Evolutionary conservation across 1,139 yeast genomes (phyloP).

Genomic region (Hansenula sp.): DNA sequence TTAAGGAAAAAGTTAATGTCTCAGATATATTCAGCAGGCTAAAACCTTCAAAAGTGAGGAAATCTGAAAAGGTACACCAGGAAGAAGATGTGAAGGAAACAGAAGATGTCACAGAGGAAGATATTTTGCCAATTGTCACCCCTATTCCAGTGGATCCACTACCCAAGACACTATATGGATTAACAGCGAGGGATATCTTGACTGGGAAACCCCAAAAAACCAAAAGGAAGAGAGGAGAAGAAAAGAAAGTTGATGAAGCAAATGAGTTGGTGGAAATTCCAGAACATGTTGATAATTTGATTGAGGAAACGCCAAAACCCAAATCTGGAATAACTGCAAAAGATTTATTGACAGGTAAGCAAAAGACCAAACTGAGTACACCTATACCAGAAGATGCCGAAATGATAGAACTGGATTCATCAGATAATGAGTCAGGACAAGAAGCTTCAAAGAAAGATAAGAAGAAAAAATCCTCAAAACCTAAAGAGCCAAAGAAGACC

Average conservation of each 20-base stretch:
- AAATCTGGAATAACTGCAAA: slow-evolving; percentile 9
- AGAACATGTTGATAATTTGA: too few species aligned
- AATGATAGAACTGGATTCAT: slow-evolving; percentile 9
- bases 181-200: slow-evolving; percentile 13
- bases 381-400: slow-evolving; percentile 19
- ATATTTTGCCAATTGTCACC: too few species aligned
- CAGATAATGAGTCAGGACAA: slow-evolving; percentile 5
- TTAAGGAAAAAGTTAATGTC: slow-evolving; percentile 3
- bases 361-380: too few species aligned
- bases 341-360: slow-evolving; percentile 11
- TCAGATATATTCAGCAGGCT: slow-evolving; percentile 10
- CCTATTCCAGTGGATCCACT: not conserved
- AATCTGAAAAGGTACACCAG: not conserved
- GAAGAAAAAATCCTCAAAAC: not conserved
- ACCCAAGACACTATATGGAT: slow-evolving; percentile 1
- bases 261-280: too few species aligned
- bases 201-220: slow-evolving; percentile 4
- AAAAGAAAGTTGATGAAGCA: too few species aligned
- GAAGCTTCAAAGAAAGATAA: slow-evolving; percentile 2
- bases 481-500: slow-evolving; percentile 1
- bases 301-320: not conserved
- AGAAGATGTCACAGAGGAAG: too few species aligned
- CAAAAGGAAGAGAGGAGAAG: not conserved
- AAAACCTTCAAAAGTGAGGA: slow-evolving; percentile 1
- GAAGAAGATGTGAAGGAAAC: not conserved